phyloP scores from a whole-genome alignment of 2,329 filamentous ascomycete genomes.

The Geosmithia morbida region DNA sequence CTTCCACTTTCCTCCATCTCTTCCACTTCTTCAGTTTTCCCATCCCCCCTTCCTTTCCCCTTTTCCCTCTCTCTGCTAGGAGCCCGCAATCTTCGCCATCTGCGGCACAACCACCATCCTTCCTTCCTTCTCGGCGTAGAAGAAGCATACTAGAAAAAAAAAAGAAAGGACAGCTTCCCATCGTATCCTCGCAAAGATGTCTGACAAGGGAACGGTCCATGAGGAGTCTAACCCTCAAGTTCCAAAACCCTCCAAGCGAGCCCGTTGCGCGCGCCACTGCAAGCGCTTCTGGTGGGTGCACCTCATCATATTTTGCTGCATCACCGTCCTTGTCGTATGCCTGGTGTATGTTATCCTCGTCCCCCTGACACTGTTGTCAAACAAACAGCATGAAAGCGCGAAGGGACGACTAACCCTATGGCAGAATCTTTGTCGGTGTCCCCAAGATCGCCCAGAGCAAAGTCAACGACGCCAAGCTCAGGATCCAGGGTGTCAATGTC shows the following conservation, averaged over 20 bases:
- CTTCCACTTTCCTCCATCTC: neutral
- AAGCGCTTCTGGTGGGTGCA: slow-evolving; percentile 48
- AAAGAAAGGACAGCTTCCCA: too few species aligned
- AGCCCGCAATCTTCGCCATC: too few species aligned
- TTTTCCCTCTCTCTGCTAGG: neutral
- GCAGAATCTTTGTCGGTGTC: slow-evolving; percentile 39
- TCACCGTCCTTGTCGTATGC: slow-evolving; percentile 40
- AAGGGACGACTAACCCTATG: neutral
- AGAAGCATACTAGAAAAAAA: too few species aligned
- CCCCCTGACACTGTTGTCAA: too few species aligned
- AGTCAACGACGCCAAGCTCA: slow-evolving; percentile 36
- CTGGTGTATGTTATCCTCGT: slow-evolving; percentile 35
- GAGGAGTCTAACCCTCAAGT: slow-evolving; percentile 10
- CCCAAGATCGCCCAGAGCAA: slow-evolving; percentile 42
- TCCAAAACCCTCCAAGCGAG: slow-evolving; percentile 16
- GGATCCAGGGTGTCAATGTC: slow-evolving; percentile 35
- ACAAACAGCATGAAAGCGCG: too few species aligned
- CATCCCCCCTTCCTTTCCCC: neutral
- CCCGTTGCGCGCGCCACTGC: slow-evolving; percentile 29
- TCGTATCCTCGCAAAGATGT: slow-evolving; percentile 12
- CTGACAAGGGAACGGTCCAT: slow-evolving; percentile 12
- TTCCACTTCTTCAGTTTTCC: neutral
- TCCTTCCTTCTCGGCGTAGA: neutral
- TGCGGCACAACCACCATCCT: neutral
- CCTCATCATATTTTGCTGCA: slow-evolving; percentile 31